A percentile compares a stretch with the other conserved stretches of the same genome.
Evolutionary conservation across 176 grass and related monocot species (phyloP).

Genomic region (Oryza officinalis): DNA sequence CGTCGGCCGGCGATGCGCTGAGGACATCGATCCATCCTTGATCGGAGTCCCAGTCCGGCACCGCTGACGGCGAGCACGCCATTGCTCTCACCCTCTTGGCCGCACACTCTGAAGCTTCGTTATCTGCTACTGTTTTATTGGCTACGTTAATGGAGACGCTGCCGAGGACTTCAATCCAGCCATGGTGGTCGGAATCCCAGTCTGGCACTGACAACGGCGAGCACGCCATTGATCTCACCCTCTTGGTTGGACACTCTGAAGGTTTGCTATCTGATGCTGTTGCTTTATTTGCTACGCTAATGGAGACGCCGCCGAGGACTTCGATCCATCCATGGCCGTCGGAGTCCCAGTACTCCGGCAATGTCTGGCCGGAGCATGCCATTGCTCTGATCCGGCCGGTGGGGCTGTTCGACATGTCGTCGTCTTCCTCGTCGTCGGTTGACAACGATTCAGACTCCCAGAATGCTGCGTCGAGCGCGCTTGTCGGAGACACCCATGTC

Average conservation of each 20-base stretch:
- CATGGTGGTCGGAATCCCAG: neutral
- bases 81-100: too few species aligned
- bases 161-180: too few species aligned
- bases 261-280: neutral
- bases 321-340: neutral
- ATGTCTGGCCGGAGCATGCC: neutral
- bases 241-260: neutral
- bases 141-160: too few species aligned
- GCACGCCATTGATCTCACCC: neutral
- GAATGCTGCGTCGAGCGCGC: slow-evolving; percentile 28
- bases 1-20: neutral
- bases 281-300: neutral
- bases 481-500: slow-evolving; percentile 50
- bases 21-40: neutral
- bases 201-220: neutral
- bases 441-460: slow-evolving; percentile 30
- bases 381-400: neutral
- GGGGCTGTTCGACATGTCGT: neutral
- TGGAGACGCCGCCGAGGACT: neutral
- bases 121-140: too few species aligned
- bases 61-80: too few species aligned
- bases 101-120: too few species aligned
- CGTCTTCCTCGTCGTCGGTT: neutral
- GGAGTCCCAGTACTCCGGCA: slow-evolving; percentile 1
- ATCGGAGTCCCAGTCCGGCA: neutral